Evolutionary conservation across 257 asterid genomes (phyloP).

Genomic region (Henckelia pumila): DNA sequence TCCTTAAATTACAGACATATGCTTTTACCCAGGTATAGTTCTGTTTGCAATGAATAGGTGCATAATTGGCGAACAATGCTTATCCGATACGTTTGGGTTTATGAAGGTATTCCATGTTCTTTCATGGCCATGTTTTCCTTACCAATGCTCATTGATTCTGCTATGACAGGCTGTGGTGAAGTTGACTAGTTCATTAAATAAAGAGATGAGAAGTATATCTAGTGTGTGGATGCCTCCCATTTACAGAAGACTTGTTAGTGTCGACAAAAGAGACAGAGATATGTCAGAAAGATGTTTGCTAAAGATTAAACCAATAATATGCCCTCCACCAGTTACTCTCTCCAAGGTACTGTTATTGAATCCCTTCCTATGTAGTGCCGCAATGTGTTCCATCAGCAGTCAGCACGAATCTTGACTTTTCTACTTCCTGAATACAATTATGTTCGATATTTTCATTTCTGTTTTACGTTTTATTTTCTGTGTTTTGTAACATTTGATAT

Average conservation of each 20-base stretch:
- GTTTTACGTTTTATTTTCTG: not conserved
- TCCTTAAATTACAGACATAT: too few relatives aligned
- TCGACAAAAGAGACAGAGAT: slow-evolving; percentile 74
- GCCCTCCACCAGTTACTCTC: slow-evolving; percentile 56
- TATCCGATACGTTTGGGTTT: slow-evolving; percentile 6
- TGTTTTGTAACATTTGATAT: not conserved
- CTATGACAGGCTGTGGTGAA: slow-evolving; percentile 62
- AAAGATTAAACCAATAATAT: slow-evolving; percentile 50
- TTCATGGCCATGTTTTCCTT: slow-evolving; percentile 17
- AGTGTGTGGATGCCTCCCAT: slow-evolving; percentile 70
- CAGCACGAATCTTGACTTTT: not conserved
- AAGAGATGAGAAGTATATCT: slow-evolving; percentile 59
- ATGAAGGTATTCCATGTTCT: slow-evolving; percentile 10
- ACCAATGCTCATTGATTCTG: slow-evolving; percentile 16
- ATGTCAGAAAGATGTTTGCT: slow-evolving; percentile 77
- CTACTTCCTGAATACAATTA: slow-evolving; percentile 15
- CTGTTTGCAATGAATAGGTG: too few relatives aligned
- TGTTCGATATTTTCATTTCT: not conserved
- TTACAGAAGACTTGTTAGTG: slow-evolving; percentile 75
- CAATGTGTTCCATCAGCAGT: not conserved
- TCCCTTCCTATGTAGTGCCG: not conserved
- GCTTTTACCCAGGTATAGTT: too few relatives aligned
- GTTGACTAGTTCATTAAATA: slow-evolving; percentile 48
- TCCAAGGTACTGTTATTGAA: slow-evolving; percentile 51
- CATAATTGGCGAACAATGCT: too few relatives aligned